Evolutionary conservation across 768 basidiomycete genomes (phyloP), one percentile per base, ranked within the genome.

Genomic region (Tephrocybe rancida): DNA sequence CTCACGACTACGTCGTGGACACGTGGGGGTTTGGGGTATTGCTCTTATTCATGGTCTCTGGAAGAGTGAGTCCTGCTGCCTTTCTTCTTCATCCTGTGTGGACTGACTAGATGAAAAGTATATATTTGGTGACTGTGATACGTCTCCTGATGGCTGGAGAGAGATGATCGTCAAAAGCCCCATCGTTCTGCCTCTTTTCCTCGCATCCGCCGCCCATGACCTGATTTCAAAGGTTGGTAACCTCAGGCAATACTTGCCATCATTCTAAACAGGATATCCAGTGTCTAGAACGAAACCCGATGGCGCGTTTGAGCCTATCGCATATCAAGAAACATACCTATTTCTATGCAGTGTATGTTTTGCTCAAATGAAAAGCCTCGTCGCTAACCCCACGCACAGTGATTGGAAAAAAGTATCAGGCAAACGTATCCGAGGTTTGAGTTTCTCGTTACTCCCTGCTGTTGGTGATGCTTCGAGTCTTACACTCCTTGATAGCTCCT

Each of bases 11-110:
- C 21, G 67, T 74, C 13, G 81, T 81, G 18, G 85, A 87, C 64
- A 78, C 75, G 57, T 87, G 85, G 84, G 77, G 77, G 0, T 83
- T 85, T 55, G 85, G 84, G 3, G 61, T 80, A 60, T 51, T 82
- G 32, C 50, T 85, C 34, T 77, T 75, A 54, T 81, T 75, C 56
- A 75, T 85, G 74, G 64, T 78, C 38, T 72, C 74, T 25, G 79
- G 79, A 24, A 67, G 60, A 61, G 83, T 83, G 71, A 61, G 50
- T 25, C 27, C 13, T 25, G 24, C n/a, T n/a, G 21, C 3, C 18
- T 14, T 48, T 1, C n/a, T 41, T 41, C 21, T 22, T n/a, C n/a
- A 13, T 19, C 8, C 42, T 32, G 30, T 44, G 26, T 25, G 38
- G 35, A 30, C 27, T 51, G 26, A 51, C 44, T 42, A 7, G n/a